A percentile compares a stretch with the other conserved stretches of the same genome.
Evolutionary conservation across 208 protist genomes (phyloP).

Genomic region (Crithidia fasciculata): DNA sequence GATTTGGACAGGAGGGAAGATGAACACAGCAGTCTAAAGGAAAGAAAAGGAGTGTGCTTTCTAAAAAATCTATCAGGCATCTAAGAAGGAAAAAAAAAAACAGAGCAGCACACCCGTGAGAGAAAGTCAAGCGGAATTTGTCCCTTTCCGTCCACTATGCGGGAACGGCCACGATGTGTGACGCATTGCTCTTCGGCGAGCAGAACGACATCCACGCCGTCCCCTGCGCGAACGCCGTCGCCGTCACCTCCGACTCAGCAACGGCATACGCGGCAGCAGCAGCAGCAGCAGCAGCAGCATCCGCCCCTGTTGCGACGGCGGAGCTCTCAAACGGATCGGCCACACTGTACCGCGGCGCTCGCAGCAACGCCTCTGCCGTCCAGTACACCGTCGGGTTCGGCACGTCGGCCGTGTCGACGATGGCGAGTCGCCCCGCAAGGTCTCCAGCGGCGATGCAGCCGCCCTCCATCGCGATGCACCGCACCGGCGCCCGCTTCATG

Average conservation of each 20-base stretch:
- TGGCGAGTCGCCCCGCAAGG: conserved; percentile 40
- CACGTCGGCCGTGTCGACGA: conserved; percentile 57
- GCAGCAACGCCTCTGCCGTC: conserved; percentile 41
- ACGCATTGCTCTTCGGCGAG: conserved; percentile 21
- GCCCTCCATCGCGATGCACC: conserved; percentile 30
- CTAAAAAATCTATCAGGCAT: background rate
- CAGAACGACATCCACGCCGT: conserved; percentile 54
- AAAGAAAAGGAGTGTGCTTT: background rate
- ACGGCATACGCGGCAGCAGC: conserved; percentile 2
- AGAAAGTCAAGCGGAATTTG: background rate
- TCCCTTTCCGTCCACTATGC: conserved; percentile 15
- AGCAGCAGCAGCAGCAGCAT: background rate
- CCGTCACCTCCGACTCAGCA: conserved; percentile 41
- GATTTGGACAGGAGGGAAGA: background rate
- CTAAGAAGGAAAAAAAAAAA: conserved; percentile 15
- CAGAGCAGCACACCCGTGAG: conserved; percentile 3
- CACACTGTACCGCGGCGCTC: conserved; percentile 12
- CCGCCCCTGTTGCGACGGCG: background rate
- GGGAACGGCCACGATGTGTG: conserved; percentile 53
- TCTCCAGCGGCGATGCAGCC: conserved; percentile 57
- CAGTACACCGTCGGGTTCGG: conserved; percentile 58
- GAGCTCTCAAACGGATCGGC: background rate
- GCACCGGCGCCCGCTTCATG: conserved; percentile 46
- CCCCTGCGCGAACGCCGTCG: conserved; percentile 37
- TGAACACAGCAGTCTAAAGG: background rate